Base-by-base conservation (phyloP, 2,329 filamentous ascomycete genomes). In the Alternaria hordeiaustralica region DNA sequence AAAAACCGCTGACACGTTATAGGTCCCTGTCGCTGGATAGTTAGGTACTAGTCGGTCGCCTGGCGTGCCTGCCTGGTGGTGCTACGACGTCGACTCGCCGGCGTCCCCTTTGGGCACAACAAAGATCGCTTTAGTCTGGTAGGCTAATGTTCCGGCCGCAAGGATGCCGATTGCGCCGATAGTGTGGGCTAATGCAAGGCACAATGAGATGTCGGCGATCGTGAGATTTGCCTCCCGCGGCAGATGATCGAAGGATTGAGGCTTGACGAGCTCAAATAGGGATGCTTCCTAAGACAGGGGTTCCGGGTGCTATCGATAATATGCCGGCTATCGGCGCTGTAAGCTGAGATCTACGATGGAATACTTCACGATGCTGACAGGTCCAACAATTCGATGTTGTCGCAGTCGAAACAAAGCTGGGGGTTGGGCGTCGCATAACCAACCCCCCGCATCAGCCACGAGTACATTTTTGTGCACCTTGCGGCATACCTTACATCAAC, bases 141-240 rank as follows among this genome's bases (percentile, higher is more conserved):
- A 63, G 45, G 23, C 57, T 63, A 60, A 45, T 36, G 57, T 56
- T 53, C 20, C 28, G 26, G 54, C n/a, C 41, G 46, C 28, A 55
- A 55, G 60, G 55, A 53, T 56, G 36, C 26, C 33, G 61, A 44
- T 50, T 47, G 44, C 44, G 12, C 57, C 33, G 28, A 49, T 47
- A 28, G 36, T 33, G 21, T 51, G 58, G 58, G 26, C 51, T 63
- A 56, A 60, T 60, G 61, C 61, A 63, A 63, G 61, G 61, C 57
- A 63, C 61, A 36, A 41, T 23, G 36, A 55, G 45, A 50, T 55
- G 60, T 44, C 50, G 33, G 50, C 50, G 50, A 63, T 54, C 55
- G 59, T 43, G 30, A 33, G 33, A 49, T 44, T 20, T 30, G 44
- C 30, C 15, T 20, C 54, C 50, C 23, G 56, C 43, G 49, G 21